Conservation (phyloP, 176 grass and related monocot species). For the Musa schizocarpa region DNA sequence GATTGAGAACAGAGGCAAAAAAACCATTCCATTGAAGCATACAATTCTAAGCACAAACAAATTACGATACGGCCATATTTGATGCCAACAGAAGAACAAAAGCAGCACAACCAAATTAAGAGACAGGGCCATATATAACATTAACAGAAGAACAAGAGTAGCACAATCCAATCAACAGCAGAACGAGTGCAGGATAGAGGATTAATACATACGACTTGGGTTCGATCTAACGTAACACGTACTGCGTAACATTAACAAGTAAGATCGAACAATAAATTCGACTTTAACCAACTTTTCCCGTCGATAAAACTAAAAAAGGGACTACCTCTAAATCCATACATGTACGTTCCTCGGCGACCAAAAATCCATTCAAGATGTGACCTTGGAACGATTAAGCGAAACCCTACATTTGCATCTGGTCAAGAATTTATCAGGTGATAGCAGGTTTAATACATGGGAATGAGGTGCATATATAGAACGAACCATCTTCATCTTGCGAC, state of each 20-base stretch:
- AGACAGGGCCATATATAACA: no score
- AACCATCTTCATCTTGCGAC: not conserved
- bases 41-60: not conserved
- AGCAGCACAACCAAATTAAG: no score
- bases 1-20: not conserved
- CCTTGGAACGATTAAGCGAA: not conserved
- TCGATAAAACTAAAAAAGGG: not conserved
- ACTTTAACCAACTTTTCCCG: not conserved
- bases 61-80: not conserved
- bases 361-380: not conserved
- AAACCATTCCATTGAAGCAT: not conserved
- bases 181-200: no score
- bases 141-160: no score
- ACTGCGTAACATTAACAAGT: no score
- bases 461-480: not conserved
- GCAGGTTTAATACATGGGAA: not conserved
- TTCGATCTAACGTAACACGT: no score
- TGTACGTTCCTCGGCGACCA: not conserved
- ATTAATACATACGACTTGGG: no score
- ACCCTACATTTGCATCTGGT: not conserved
- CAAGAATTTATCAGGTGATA: not conserved
- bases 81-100: not conserved
- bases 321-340: not conserved
- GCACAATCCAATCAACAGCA: no score
- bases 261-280: not conserved